Base-by-base conservation (phyloP, 352 stramenopile species). In the Saprolegnia diclina region DNA sequence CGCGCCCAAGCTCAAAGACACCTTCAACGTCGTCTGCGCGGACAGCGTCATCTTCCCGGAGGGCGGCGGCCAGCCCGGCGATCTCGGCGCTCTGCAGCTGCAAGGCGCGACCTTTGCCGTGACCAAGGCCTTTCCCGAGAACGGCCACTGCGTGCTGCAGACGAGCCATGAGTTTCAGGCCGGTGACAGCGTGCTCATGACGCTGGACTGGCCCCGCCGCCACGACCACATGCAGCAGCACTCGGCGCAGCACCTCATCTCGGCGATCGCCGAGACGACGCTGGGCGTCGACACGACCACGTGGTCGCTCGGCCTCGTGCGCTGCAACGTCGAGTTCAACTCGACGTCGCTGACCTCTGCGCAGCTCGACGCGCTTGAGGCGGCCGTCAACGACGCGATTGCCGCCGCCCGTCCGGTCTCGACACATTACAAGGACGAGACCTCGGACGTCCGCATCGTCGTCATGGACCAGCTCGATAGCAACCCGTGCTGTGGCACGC, bases 191-290 rank as follows among this genome's bases (percentile, higher is more conserved):
- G 82, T 95, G 18, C 56, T 77, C 35, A 79, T 82, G 37, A 71
- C 10, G 0, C 79, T 96, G 22, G 79, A 95, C 72, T 95, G 87
- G 87, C 67, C 64, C 40, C 82, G 89, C 14, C 81, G 89, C 62
- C 85, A 88, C 37, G 89, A 95, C 65, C 87, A 95, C 75, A 95
- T 95, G 87, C 84, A 90, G 72, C 87, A 95, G 73, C 89, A 96
- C 77, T 95, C 89, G 63, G 88, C 79, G 42, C 89, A 96, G 73
- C 89, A 96, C 64, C 70, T 96, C 40, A 79, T 95, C 54, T 94
- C 81, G 64, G 88, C 88, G n/a, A 81, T 96, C 35, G 88, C 85
- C 40, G 77, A 92, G 56, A 79, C 74, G 45, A 63, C 66, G 16
- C 80, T 89, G 72, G 79, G 82, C 24, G 84, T 85, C 35, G 76